Percentiles rank a stretch among this genome's conserved stretches.
phyloP scores from a whole-genome alignment of 495 filamentous ascomycete species.

The Aspergillus biplanus region DNA sequence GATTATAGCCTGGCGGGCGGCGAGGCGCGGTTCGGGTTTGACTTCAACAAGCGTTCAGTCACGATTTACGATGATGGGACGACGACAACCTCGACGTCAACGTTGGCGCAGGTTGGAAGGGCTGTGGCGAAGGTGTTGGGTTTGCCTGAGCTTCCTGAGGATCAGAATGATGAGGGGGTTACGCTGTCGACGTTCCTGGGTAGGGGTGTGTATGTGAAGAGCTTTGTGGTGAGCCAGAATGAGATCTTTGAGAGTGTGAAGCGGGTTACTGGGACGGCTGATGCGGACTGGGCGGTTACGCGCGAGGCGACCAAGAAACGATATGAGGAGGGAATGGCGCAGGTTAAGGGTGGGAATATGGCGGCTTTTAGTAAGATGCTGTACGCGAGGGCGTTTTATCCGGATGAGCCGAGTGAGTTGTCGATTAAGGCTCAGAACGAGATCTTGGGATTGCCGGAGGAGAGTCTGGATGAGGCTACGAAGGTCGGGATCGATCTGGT shows the following conservation, averaged over 20 bases:
- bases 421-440: slow-evolving; percentile 47
- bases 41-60: slow-evolving; percentile 38
- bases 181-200: slow-evolving; percentile 42
- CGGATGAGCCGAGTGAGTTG: slow-evolving; percentile 47
- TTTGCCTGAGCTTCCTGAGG: slow-evolving; percentile 48
- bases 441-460: slow-evolving; percentile 55
- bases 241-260: slow-evolving; percentile 56
- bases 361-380: slow-evolving; percentile 37
- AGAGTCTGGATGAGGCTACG: slow-evolving; percentile 62
- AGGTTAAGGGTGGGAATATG: slow-evolving; percentile 46
- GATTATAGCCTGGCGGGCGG: slow-evolving; percentile 48
- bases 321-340: slow-evolving; percentile 42
- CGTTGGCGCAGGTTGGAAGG: slow-evolving; percentile 50
- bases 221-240: slow-evolving; percentile 53
- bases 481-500: slow-evolving; percentile 18
- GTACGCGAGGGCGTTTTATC: slow-evolving; percentile 57
- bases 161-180: slow-evolving; percentile 34
- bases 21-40: slow-evolving; percentile 44
- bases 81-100: slow-evolving; percentile 42
- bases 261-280: slow-evolving; percentile 55
- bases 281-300: slow-evolving; percentile 60
- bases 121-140: slow-evolving; percentile 47
- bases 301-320: slow-evolving; percentile 48
- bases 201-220: slow-evolving; percentile 44
- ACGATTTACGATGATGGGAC: slow-evolving; percentile 55